These are phyloP conservation scores for Xylariaceae sp. DNA, from an alignment of 2,329 filamentous ascomycete species.

Conservation along the genomic window DNA sequence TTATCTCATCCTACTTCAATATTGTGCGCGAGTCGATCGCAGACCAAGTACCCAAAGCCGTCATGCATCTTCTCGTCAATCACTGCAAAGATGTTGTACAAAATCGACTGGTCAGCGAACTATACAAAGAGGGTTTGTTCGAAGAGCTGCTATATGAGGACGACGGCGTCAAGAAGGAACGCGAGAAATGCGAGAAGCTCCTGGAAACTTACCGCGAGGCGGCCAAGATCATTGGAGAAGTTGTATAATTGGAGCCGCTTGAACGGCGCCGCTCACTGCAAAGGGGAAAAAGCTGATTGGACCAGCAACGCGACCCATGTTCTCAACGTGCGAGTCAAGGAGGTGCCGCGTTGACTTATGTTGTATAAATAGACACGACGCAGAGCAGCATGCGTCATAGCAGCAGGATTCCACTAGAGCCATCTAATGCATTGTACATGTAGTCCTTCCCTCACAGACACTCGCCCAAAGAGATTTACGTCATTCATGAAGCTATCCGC, in stretches of 20 bases:
- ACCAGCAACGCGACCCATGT: too few species aligned
- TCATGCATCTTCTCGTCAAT: constrained; percentile 98
- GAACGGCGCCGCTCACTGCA: too few species aligned
- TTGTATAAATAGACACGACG: too few species aligned
- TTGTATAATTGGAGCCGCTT: constrained; percentile 56
- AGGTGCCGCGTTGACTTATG: too few species aligned
- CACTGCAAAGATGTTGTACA: constrained; percentile 98
- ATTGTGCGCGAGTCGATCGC: constrained; percentile 98
- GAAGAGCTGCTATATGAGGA: constrained; percentile 95
- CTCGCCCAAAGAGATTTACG: too few species aligned
- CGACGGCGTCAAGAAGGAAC: constrained; percentile 93
- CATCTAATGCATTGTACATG: too few species aligned
- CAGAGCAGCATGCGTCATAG: too few species aligned
- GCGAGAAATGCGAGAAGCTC: constrained; percentile 97
- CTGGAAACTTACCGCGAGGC: constrained; percentile 95
- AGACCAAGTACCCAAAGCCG: constrained; percentile 95
- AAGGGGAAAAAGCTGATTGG: too few species aligned
- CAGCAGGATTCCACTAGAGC: too few species aligned
- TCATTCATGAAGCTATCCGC: too few species aligned
- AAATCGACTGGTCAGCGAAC: constrained; percentile 89
- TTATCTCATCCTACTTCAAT: constrained; percentile 98
- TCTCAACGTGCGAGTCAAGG: too few species aligned
- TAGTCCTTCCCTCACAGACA: too few species aligned
- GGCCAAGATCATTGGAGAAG: constrained; percentile 96
- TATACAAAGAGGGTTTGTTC: constrained; percentile 90